Evolutionary conservation across 352 stramenopile genomes (phyloP), one percentile per base, ranked within the genome.

Genomic region (Aphanomyces cochlioides): DNA sequence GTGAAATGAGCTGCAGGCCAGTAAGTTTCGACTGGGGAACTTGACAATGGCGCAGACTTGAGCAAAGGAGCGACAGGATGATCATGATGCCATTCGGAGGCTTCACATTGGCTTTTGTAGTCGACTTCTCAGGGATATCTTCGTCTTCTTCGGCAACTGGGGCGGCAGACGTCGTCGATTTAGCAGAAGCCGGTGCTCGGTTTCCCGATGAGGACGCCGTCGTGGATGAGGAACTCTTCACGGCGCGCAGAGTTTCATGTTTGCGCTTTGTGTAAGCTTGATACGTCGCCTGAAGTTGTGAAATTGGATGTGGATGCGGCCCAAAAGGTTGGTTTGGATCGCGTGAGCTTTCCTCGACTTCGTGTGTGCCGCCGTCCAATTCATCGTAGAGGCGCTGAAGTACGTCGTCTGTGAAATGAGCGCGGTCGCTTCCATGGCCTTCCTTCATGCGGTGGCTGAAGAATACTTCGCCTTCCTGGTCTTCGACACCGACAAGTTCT

Each of bases 1-100:
- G 81, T n/a, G 88, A 82, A 65, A 98, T 88, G 13, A 98, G 77
- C 73, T 98, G 93, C 40, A 98, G 74, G 3, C 91, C 92, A 12
- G 96, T 97, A 21, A 94, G 75, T 59, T 96, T 96, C 10, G 84
- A 91, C 64, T 96, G 85, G 0, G 88, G 86, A 4, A 93, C 82
- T 78, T 93, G 83, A 17, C 91, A 87, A 57, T 94, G 85, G 10
- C 88, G 85, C 43, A 96, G 59, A 72, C 84, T 93, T 40, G 88
- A 93, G 65, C 86, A 93, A 66, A 96, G 81, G 8, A 94, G 70
- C 3, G 88, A 96, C 28, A 96, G 65, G 39, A 96, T 86, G 56
- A 96, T 93, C 43, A 93, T 86, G 34, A 93, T 89, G 2, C 87
- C 87, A 61, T 95, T 95, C 10, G 82, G 84, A 7, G 43, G 48